phyloP scores from a whole-genome alignment of 495 filamentous ascomycete species.

The Polyplosphaeria fusca region DNA sequence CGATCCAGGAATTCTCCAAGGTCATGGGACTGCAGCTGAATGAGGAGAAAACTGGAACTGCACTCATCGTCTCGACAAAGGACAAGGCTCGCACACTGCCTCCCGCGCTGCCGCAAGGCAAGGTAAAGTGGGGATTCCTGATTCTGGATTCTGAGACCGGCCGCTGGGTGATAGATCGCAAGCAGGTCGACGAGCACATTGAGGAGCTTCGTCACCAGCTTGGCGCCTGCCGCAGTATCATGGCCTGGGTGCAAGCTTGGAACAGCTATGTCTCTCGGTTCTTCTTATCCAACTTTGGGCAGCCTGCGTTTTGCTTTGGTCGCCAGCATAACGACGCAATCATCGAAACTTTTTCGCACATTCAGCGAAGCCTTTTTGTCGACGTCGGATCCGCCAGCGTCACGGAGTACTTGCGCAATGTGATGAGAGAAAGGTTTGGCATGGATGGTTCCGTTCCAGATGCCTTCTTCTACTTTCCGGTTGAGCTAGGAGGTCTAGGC shows the following conservation, averaged over 20 bases:
- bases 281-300: slow-evolving; percentile 38
- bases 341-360: slow-evolving; percentile 31
- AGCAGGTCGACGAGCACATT: slow-evolving; percentile 34
- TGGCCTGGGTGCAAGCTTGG: slow-evolving; percentile 38
- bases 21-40: slow-evolving; percentile 35
- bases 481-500: slow-evolving; percentile 56
- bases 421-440: slow-evolving; percentile 30
- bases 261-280: slow-evolving; percentile 35
- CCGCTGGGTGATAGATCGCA: slow-evolving; percentile 36
- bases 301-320: slow-evolving; percentile 39
- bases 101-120: slow-evolving; percentile 28
- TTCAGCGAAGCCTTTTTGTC: slow-evolving; percentile 32
- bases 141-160: slow-evolving; percentile 26
- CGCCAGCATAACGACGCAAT: slow-evolving; percentile 35
- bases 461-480: slow-evolving; percentile 47
- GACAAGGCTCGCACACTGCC: neutral
- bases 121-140: slow-evolving; percentile 38
- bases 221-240: slow-evolving; percentile 29
- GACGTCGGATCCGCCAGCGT: slow-evolving; percentile 16
- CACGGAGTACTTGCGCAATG: slow-evolving; percentile 28
- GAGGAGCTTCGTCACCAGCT: slow-evolving; percentile 35
- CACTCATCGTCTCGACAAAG: slow-evolving; percentile 30
- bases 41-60: slow-evolving; percentile 30
- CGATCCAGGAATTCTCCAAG: slow-evolving; percentile 31
- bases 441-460: slow-evolving; percentile 31